Conservation (phyloP, 495 filamentous ascomycete species). For the Hypoxylon intermedium region DNA sequence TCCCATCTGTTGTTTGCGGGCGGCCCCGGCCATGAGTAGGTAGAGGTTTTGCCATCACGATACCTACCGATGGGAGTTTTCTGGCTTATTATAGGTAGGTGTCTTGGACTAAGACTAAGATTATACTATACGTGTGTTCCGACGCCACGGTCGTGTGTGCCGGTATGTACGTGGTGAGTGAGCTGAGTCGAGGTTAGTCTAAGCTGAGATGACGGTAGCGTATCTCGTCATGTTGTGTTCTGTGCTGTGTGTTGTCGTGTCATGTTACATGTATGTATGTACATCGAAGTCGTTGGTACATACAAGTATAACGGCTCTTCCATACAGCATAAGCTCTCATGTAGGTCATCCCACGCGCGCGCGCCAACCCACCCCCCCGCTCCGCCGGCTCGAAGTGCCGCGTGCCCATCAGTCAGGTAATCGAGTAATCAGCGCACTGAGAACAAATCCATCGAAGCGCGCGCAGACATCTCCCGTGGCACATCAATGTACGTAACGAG, state of each 20-base stretch:
- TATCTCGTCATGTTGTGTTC: not conserved
- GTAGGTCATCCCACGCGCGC: not conserved
- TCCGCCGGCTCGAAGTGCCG: constrained; percentile 40
- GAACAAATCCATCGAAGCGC: not conserved
- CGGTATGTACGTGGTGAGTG: constrained; percentile 3
- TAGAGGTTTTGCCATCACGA: not conserved
- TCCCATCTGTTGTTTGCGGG: not conserved
- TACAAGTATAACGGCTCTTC: not conserved
- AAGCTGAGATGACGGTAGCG: constrained; percentile 1
- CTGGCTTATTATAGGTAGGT: not conserved
- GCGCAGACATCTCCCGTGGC: too few relatives aligned
- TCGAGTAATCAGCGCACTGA: constrained; percentile 19
- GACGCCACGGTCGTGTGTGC: too few relatives aligned
- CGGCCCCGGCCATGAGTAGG: constrained; percentile 14
- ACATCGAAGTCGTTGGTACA: not conserved
- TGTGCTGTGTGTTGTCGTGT: not conserved
- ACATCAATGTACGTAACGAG: not conserved
- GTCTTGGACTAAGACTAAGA: not conserved
- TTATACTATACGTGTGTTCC: not conserved
- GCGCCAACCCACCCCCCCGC: constrained; percentile 6
- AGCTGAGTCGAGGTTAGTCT: constrained; percentile 16
- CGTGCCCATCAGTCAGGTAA: constrained; percentile 19
- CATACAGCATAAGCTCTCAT: not conserved
- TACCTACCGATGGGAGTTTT: not conserved
- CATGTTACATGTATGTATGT: constrained; percentile 1